Base-by-base conservation (phyloP, 441 rosid species). In the Erodium texanum region DNA sequence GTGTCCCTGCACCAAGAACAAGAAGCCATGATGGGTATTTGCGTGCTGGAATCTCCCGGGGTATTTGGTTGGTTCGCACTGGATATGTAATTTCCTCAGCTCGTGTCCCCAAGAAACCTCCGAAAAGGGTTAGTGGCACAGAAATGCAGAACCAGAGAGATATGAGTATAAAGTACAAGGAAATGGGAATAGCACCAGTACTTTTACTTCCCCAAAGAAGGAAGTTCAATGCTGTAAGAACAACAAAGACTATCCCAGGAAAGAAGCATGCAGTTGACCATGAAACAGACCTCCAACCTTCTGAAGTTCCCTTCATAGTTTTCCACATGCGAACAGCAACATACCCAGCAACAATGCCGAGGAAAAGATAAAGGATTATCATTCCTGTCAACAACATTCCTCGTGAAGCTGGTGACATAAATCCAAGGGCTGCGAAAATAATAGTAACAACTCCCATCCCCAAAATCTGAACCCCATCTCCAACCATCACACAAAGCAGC, bases 1-100 rank as follows among this genome's bases (percentile, higher is more conserved):
- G 96, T 36, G 96, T 91, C 74, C 97, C 99, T 27, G 99, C 96
- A 59, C 99, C 98, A 11, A 93, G 93, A 67, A 93, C 97, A 68
- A 93, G 96, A 70, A 91, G 93, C 98, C 98, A 91, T 6, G 98
- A 93, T 11, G 96, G 97, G 71, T 89, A 93, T 74, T 86, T 93
- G 66, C 88, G 88, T 18, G 87, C 90, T 45, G 99, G 97, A 70
- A 91, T 91, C 78, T 93, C 97, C 77, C 99, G 78, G 14, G 95
- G 97, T 48, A 93, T 93, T 85, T 91, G 97, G 82, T 93, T 93
- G 68, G 99, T 91, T 72, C 99, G 74, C 8, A 89, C 95, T 22
- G 99, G 99, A 54, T 79, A 93, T 22, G 82, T 75, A 70, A 93
- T 87, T 59, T 79, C 84, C 75, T 85, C 89, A 14, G 97, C 92